Evolutionary conservation across 768 basidiomycete species (phyloP), one percentile per base, ranked within the genome.

Genomic region (Xerocomellus chrysenteron): DNA sequence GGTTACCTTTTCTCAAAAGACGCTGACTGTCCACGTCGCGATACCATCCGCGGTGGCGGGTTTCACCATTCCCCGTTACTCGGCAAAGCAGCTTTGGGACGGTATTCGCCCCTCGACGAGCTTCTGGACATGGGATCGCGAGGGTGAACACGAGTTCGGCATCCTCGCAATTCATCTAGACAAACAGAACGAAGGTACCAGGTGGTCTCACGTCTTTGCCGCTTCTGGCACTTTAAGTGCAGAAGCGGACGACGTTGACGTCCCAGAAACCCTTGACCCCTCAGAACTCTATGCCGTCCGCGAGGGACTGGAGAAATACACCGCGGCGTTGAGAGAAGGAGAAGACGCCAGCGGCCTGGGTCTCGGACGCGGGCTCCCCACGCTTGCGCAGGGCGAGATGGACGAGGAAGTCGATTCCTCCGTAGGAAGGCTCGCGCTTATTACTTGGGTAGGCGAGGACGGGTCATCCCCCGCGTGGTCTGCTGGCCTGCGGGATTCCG

Each of bases 61-160:
- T 19, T 57, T 78, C 37, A 67, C 74, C 32, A 72, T 84, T 41
- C 90, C 90, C 13, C 78, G 70, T 39, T 89, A 86, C 68, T 80
- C 82, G 0, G 74, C 79, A 32, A 83, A 84, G 65, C 73, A 76
- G 26, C 76, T 93, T 3, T 99, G 95, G 96, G 93, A 85, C 60
- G 74, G 75, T 11, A 88, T 99, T 59, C 82, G 84, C 50, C 75
- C 89, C 1, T 81, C 86, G 3, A 80, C 87, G n/a, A 90, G 91
- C 65, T 85, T 91, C 65, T 99, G 94, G 94, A 95, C 92, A 5
- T 96, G 88, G 83, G 94, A 97, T 63, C 80, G 85, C 17, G 85
- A 87, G 58, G 90, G 84, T 5, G 84, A 85, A 48, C 79, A 79
- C 55, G 66, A 82, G 13, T 86, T 82, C 62, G 90, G 90, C 2